Base-by-base conservation (phyloP, 768 basidiomycete genomes). In the Leccinellum luteum region DNA sequence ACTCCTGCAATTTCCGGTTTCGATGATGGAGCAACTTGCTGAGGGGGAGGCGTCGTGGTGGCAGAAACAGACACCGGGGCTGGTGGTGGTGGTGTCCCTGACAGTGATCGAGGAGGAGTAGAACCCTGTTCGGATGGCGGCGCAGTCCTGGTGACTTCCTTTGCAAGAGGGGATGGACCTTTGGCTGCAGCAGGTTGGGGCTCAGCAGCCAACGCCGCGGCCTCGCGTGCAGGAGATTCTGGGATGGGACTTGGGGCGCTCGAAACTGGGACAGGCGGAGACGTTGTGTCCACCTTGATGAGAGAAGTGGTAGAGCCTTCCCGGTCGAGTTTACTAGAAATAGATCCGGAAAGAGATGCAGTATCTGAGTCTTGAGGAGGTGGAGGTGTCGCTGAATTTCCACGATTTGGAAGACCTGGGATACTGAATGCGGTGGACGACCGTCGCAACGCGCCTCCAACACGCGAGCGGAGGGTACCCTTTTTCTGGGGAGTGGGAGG, bases 141-240 rank as follows among this genome's bases (percentile, higher is more conserved):
- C 21, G 58, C 63, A 12, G 52, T 60, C 23, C 66, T 60, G 14
- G 61, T 31, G 32, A 66, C 63, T 34, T 71, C 64, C 41, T 67
- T 75, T 34, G 72, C 67, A 28, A 81, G 74, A 25, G 81, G 80
- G 23, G 84, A 81, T 28, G 75, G 76, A 0, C 71, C 78, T 35
- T 70, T 70, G 23, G 65, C 60, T 14, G 58, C 55, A 9, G 64
- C 55, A 21, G 66, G 61, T 17, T 56, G 57, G 8, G 66, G 62
- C 30, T 73, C 74, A 9, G 73, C 65, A 14, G 71, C 69, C 30
- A 74, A 59, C 3, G 74, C 79, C 14, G 77, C 81, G 9, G 76
- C 79, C 63, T 86, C 85, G 25, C 85, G 79, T 8, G 78, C 79
- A 28, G 87, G 86, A 3, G 85, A 88, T 66, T 90, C 89, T 1